Evolutionary conservation across 805 yeast genomes (phyloP).

Genomic region (Ogataea ganodermae): DNA sequence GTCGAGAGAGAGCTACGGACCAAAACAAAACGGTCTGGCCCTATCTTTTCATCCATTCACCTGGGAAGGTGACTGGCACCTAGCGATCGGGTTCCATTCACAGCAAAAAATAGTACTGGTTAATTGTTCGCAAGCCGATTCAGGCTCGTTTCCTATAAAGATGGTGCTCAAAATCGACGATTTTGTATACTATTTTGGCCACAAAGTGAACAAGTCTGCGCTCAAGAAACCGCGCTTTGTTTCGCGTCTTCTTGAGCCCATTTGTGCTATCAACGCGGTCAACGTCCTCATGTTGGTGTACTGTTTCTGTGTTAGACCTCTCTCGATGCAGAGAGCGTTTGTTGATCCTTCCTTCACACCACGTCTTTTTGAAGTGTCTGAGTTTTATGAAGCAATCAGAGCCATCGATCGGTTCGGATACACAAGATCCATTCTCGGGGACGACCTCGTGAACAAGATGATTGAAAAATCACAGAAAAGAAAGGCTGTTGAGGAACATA

Average conservation of each 20-base stretch:
- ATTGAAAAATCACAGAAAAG: slow-evolving; percentile 15
- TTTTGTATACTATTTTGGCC: slow-evolving; percentile 30
- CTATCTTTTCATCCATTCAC: slow-evolving; percentile 34
- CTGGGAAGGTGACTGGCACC: slow-evolving; percentile 36
- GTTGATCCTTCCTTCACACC: slow-evolving; percentile 26
- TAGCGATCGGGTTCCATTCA: slow-evolving; percentile 33
- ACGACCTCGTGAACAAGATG: slow-evolving; percentile 24
- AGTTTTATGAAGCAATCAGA: slow-evolving; percentile 30
- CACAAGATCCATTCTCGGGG: slow-evolving; percentile 26
- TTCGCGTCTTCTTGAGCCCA: slow-evolving; percentile 29
- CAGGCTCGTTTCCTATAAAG: slow-evolving; percentile 25
- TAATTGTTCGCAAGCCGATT: slow-evolving; percentile 26
- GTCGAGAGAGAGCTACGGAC: slow-evolving; percentile 30
- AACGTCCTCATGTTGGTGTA: slow-evolving; percentile 32
- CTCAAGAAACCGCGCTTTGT: slow-evolving; percentile 29
- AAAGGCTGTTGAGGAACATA: not conserved
- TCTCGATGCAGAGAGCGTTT: slow-evolving; percentile 21
- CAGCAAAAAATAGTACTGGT: slow-evolving; percentile 29
- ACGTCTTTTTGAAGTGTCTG: slow-evolving; percentile 30
- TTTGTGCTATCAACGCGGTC: slow-evolving; percentile 29
- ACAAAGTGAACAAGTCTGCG: slow-evolving; percentile 31
- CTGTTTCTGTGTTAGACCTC: slow-evolving; percentile 30
- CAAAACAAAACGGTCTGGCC: slow-evolving; percentile 22
- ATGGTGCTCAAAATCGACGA: slow-evolving; percentile 30
- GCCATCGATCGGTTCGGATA: slow-evolving; percentile 30